These are phyloP conservation scores for Lichenothelia convexa DNA, from an alignment of 495 filamentous ascomycete species.

Conservation along the genomic window DNA sequence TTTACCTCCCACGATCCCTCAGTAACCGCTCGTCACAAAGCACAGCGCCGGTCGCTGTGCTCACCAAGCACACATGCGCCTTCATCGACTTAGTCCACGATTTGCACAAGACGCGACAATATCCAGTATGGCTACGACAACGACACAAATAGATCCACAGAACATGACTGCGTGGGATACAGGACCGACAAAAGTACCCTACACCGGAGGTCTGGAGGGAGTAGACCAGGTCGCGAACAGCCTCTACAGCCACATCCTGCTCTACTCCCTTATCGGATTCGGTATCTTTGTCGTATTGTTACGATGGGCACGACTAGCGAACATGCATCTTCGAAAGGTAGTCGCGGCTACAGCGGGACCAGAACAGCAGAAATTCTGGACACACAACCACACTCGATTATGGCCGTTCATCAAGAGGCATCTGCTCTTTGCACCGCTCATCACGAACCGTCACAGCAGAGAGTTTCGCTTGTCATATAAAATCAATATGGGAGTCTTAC, in stretches of 20 bases:
- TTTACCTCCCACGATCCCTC: too few relatives aligned
- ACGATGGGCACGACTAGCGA: slow-evolving; percentile 41
- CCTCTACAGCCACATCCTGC: slow-evolving; percentile 16
- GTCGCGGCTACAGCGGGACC: slow-evolving; percentile 36
- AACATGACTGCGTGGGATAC: too few relatives aligned
- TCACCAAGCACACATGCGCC: too few relatives aligned
- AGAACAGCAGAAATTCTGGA: slow-evolving; percentile 39
- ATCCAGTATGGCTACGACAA: too few relatives aligned
- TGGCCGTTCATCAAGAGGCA: slow-evolving; percentile 64
- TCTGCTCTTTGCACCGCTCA: slow-evolving; percentile 64
- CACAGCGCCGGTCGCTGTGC: too few relatives aligned
- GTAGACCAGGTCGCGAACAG: slow-evolving; percentile 22
- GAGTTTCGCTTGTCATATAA: slow-evolving; percentile 73
- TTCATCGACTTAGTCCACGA: too few relatives aligned
- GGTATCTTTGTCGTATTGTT: slow-evolving; percentile 35
- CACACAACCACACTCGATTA: slow-evolving; percentile 41
- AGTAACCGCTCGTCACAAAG: too few relatives aligned
- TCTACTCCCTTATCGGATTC: slow-evolving; percentile 27
- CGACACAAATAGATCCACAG: too few relatives aligned
- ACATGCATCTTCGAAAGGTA: slow-evolving; percentile 53
- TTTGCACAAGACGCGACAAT: too few relatives aligned
- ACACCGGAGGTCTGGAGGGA: slow-evolving; percentile 17
- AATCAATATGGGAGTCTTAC: slow-evolving; percentile 77
- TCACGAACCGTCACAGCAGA: slow-evolving; percentile 68
- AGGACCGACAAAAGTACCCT: too few relatives aligned